These are phyloP conservation scores for Oxyria digyna DNA, from an alignment of 148 eudicot genomes.

Conservation along the genomic window DNA sequence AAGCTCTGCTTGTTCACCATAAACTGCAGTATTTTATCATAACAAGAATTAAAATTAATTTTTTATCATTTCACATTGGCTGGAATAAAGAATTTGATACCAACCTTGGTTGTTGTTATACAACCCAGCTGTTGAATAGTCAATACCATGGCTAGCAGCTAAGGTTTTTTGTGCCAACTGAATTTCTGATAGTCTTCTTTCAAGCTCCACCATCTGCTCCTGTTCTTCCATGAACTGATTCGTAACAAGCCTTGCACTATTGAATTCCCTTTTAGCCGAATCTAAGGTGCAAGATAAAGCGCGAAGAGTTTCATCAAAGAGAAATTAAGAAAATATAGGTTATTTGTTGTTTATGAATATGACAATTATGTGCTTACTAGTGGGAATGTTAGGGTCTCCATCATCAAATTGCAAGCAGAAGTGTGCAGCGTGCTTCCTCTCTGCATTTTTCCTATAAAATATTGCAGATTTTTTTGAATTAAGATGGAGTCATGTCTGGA, in stretches of 20 bases:
- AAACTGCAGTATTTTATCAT: background rate
- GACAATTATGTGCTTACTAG: background rate
- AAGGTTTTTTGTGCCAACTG: slow-evolving; percentile 20
- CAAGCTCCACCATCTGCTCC: background rate
- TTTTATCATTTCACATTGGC: background rate
- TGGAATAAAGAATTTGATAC: background rate
- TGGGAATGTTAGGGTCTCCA: background rate
- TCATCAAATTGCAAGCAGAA: background rate
- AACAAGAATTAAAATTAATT: background rate
- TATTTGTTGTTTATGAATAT: background rate
- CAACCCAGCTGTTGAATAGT: background rate
- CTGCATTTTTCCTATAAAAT: background rate
- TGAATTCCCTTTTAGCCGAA: background rate
- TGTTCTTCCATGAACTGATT: slow-evolving; percentile 6
- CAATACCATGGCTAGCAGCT: background rate
- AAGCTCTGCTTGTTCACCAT: slow-evolving; percentile 18
- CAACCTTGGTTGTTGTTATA: background rate
- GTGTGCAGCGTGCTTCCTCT: background rate
- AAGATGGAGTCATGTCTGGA: background rate
- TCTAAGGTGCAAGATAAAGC: background rate
- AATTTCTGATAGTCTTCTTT: slow-evolving; percentile 21
- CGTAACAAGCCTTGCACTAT: background rate
- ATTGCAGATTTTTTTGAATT: too few species aligned
- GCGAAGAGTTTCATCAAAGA: background rate
- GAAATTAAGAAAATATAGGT: background rate